phyloP scores from a whole-genome alignment of 495 filamentous ascomycete genomes.

The Friedmanniomyces endolithicus region DNA sequence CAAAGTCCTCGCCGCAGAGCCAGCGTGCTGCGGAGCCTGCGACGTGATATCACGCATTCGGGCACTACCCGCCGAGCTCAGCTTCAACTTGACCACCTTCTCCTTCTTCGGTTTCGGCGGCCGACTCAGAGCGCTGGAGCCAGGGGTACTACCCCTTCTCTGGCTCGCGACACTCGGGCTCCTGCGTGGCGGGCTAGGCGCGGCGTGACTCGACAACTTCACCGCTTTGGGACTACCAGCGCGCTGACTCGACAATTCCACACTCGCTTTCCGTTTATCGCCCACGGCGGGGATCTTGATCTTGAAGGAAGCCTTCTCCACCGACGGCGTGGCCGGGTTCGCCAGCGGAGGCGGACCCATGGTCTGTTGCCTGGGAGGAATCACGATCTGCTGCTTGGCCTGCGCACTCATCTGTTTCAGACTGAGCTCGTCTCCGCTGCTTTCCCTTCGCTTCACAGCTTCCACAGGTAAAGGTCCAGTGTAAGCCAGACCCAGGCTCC shows the following conservation, averaged over 20 bases:
- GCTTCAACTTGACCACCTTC: slow-evolving; percentile 1
- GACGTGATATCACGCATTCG: neutral
- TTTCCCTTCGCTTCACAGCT: slow-evolving; percentile 4
- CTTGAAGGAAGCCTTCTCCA: neutral
- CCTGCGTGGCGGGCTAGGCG: neutral
- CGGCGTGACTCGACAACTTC: slow-evolving; percentile 5
- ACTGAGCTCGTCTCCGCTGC: neutral
- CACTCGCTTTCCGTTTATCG: slow-evolving; percentile 14
- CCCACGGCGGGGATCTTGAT: slow-evolving; percentile 2
- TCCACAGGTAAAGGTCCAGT: slow-evolving; percentile 9
- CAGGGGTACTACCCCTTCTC: slow-evolving; percentile 10
- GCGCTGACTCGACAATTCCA: slow-evolving; percentile 3
- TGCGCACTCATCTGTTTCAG: neutral
- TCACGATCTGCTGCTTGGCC: neutral
- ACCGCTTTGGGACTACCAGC: slow-evolving; percentile 17
- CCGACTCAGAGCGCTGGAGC: neutral
- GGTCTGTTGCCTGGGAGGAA: neutral
- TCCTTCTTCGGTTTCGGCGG: neutral
- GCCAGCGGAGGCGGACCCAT: neutral
- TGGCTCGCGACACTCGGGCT: slow-evolving; percentile 12
- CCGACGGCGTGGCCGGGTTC: neutral
- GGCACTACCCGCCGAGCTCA: neutral
- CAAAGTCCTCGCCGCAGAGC: neutral
- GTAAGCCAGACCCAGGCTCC: slow-evolving; percentile 9
- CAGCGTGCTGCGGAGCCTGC: neutral